Conservation (phyloP, 2,329 filamentous ascomycete species). For the Stemphylium vesicarium region DNA sequence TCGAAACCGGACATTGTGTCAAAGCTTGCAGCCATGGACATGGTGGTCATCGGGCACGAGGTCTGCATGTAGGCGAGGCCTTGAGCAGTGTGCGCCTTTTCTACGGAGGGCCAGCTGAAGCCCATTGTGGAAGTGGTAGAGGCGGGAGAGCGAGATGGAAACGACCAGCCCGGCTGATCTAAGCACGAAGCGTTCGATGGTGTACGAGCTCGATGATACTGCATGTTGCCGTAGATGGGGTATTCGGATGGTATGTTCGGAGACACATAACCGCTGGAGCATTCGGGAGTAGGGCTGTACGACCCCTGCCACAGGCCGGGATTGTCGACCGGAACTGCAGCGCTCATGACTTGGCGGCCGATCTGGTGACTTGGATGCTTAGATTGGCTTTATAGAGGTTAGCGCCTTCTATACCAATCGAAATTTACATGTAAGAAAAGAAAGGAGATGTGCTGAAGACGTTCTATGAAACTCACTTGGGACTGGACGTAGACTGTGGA, state of each 20-base stretch:
- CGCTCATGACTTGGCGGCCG: conserved; percentile 18
- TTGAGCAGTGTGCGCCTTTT: conserved; percentile 36
- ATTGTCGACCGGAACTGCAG: conserved; percentile 27
- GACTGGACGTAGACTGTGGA: conserved; percentile 33
- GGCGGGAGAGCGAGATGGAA: conserved; percentile 43
- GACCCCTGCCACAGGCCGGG: conserved; percentile 35
- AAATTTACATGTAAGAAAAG: background rate
- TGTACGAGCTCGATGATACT: conserved; percentile 45
- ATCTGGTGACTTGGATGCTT: conserved; percentile 26
- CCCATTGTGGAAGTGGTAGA: conserved; percentile 44
- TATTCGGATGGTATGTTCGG: conserved; percentile 37
- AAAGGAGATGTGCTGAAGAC: conserved; percentile 18
- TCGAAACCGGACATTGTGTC: conserved; percentile 34
- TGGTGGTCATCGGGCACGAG: conserved; percentile 35
- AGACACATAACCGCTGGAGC: conserved; percentile 43
- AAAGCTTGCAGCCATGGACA: conserved; percentile 26
- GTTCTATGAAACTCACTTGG: conserved; percentile 47
- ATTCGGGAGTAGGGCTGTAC: conserved; percentile 36
- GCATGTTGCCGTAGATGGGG: conserved; percentile 34
- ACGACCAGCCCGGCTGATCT: conserved; percentile 35
- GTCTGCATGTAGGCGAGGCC: conserved; percentile 31
- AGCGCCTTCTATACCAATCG: background rate
- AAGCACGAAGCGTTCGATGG: conserved; percentile 47
- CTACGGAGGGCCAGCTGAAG: conserved; percentile 38
- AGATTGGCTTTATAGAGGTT: conserved; percentile 16